Evolutionary conservation across 2,329 filamentous ascomycete genomes (phyloP).

Genomic region (Fusarium sp.): DNA sequence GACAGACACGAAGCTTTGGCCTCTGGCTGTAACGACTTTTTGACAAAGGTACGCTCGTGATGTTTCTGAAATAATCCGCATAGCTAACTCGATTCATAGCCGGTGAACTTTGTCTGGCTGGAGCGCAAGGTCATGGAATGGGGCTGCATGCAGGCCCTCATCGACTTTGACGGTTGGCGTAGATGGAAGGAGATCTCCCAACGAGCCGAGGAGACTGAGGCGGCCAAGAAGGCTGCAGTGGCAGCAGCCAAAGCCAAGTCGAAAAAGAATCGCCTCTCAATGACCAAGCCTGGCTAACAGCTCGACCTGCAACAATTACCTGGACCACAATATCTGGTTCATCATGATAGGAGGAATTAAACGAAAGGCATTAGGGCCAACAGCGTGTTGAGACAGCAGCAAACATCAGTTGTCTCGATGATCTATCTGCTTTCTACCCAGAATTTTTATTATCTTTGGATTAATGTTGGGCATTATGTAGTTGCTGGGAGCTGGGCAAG

Average conservation of each 20-base stretch:
- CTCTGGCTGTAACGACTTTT: slow-evolving; percentile 96
- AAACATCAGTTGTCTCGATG: slow-evolving; percentile 19
- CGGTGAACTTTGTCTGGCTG: slow-evolving; percentile 97
- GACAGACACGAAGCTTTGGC: slow-evolving; percentile 94
- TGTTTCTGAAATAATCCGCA: neutral
- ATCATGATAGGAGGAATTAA: neutral
- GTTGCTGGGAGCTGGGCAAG: slow-evolving; percentile 22
- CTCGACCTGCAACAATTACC: neutral
- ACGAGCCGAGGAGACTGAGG: slow-evolving; percentile 55
- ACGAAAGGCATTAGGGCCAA: neutral
- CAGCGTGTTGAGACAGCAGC: slow-evolving; percentile 15
- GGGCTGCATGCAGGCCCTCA: slow-evolving; percentile 99
- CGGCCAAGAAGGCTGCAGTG: slow-evolving; percentile 52
- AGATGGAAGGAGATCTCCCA: slow-evolving; percentile 89
- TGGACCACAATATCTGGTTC: neutral
- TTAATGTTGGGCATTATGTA: slow-evolving; percentile 29
- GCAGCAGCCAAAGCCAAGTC: slow-evolving; percentile 49
- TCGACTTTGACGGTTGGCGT: slow-evolving; percentile 98
- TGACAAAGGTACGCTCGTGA: slow-evolving; percentile 80
- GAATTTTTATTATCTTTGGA: slow-evolving; percentile 10
- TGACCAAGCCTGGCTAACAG: slow-evolving; percentile 41
- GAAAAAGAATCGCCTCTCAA: slow-evolving; percentile 57
- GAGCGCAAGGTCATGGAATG: slow-evolving; percentile 98
- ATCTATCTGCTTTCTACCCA: slow-evolving; percentile 14
- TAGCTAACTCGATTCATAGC: slow-evolving; percentile 60